phyloP scores from a whole-genome alignment of 2,329 filamentous ascomycete genomes.

The Xylaria sp. region DNA sequence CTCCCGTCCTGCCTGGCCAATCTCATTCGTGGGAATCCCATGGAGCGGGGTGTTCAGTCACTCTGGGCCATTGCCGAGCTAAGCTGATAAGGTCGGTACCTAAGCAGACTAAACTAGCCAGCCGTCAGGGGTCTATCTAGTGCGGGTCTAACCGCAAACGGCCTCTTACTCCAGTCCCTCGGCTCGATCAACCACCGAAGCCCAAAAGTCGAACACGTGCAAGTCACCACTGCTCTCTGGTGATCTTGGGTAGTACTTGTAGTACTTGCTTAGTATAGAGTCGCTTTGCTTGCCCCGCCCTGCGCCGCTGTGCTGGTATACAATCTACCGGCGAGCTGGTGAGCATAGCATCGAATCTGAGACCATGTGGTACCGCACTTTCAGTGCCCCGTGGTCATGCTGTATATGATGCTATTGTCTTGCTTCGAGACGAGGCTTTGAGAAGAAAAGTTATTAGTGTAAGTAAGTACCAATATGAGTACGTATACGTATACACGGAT shows the following conservation, averaged over 20 bases:
- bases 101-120: background rate
- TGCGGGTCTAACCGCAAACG: conserved; percentile 28
- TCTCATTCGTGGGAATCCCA: conserved; percentile 4
- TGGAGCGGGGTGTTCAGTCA: background rate
- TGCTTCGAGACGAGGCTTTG: no score
- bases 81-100: conserved; percentile 20
- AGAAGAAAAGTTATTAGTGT: no score
- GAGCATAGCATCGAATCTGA: no score
- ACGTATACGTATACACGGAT: no score
- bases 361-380: no score
- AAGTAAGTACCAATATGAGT: no score
- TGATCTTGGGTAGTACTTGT: no score
- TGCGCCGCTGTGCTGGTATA: background rate
- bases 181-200: conserved; percentile 38
- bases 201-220: conserved; percentile 1
- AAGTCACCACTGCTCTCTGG: background rate
- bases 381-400: no score
- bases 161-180: conserved; percentile 26
- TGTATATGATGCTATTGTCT: no score
- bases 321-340: background rate
- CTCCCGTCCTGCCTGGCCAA: conserved; percentile 21
- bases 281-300: conserved; percentile 1
- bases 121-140: conserved; percentile 12
- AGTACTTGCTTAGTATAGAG: background rate
- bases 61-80: conserved; percentile 12